Evolutionary conservation across 768 basidiomycete species (phyloP), one percentile per base, ranked within the genome.

Genomic region (Russula compacta): DNA sequence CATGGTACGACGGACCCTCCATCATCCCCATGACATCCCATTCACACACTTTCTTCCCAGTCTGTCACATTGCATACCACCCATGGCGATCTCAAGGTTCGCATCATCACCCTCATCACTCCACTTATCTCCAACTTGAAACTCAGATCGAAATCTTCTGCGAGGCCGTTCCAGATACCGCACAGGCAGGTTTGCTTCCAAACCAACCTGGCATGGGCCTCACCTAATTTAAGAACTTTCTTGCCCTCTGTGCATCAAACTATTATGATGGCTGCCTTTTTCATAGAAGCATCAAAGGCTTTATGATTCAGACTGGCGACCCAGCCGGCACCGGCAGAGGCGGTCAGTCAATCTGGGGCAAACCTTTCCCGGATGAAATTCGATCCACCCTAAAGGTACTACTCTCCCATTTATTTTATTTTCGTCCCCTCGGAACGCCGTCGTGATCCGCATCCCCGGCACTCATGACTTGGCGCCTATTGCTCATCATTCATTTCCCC

Each of bases 311-410:
- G 69, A 91, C 92, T 0, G 92, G 92, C 44, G 93, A 95, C 71
- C 91, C 91, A 14, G 78, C 83, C 10, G 92, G 92, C 24, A 83
- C 90, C 32, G 97, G 97, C 32, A 99, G 98, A 73, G 94, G 92
- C 42, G 97, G 97, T 12, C 92, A 98, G 75, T 94, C 90, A 69
- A 89, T 98, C 66, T 98, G 95, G 93, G 94, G 93, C 2, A 83
- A 82, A 60, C 85, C 95, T 0, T 98, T 97, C 69, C 72, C 84
- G 15, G 95, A 98, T 69, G 97, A 99, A 77, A 81, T 97, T 46
- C 80, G 94, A 52, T 89, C 93, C 47, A 99, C 97, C 6, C 79
- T 99, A 66, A 95, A 97, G 80, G 95, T 93, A 59, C 24, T 47
- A 15, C 24, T 29, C 46, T 7, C n/a, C n/a, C 58, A 69, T 58